Evolutionary conservation across 2,329 filamentous ascomycete genomes (phyloP).

Genomic region (Emericellopsis atlantica): DNA sequence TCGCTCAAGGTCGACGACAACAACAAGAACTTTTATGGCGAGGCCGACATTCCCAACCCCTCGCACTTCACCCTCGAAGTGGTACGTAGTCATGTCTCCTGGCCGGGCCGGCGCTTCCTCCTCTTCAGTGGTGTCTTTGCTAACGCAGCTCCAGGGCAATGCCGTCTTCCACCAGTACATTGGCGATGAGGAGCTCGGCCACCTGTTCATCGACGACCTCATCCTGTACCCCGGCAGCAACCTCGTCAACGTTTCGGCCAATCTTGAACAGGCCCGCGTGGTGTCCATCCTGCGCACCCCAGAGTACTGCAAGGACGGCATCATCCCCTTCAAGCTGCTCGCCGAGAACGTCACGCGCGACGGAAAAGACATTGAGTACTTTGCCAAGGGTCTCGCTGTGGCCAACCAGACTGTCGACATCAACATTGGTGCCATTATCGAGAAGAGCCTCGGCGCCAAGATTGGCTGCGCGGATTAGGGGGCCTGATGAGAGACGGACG

Average conservation of each 20-base stretch:
- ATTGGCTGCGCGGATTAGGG: conserved; percentile 9
- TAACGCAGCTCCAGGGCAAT: conserved; percentile 35
- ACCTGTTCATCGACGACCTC: conserved; percentile 43
- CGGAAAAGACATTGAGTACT: conserved; percentile 42
- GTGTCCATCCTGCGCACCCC: conserved; percentile 22
- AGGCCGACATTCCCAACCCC: conserved; percentile 48
- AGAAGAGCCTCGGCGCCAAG: conserved; percentile 14
- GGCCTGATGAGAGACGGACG: no score
- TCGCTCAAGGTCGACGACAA: conserved; percentile 16
- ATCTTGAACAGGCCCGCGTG: conserved; percentile 35
- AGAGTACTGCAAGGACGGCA: conserved; percentile 37
- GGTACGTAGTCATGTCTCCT: conserved; percentile 24
- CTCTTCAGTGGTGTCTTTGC: no score
- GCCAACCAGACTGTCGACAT: conserved; percentile 39
- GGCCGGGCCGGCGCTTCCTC: background rate
- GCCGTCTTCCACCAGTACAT: conserved; percentile 47
- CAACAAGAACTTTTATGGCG: conserved; percentile 48
- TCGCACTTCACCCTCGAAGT: conserved; percentile 53
- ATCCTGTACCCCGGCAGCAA: conserved; percentile 47
- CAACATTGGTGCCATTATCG: conserved; percentile 32
- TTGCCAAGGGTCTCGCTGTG: conserved; percentile 37
- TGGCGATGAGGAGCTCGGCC: conserved; percentile 37
- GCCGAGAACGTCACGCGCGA: conserved; percentile 38
- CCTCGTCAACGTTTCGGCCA: conserved; percentile 38
- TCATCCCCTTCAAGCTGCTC: conserved; percentile 40